Base-by-base conservation (phyloP, 306 rosid genomes). In the Hylodesmum podocarpum region DNA sequence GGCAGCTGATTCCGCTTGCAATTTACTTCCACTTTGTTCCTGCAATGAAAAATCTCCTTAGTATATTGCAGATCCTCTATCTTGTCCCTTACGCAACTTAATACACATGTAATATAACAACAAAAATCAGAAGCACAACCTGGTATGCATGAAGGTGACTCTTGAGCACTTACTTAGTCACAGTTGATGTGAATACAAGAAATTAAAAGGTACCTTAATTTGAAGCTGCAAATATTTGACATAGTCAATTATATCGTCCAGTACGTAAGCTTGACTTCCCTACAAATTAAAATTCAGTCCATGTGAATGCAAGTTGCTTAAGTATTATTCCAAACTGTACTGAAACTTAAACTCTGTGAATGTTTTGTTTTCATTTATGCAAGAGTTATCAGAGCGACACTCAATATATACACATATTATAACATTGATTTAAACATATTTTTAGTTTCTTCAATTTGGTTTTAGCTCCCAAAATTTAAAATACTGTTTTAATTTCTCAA, bases 221-320 rank as follows among this genome's bases (percentile, higher is more conserved):
- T 86, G 97, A 78, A 88, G 90, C 85, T 91, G 92, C 86, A 94
- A 81, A 80, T 84, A 79, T 85, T 94, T 91, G 80, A 94, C 70
- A 80, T 94, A 82, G 88, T 94, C 98, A 70, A 94, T 94, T 76
- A 87, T 78, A 58, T 88, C 96, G 69, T 91, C 98, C 75, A 91
- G 58, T 68, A 79, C 70, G 66, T 86, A 84, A 21, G 86, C 88
- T 76, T 90, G 91, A 81, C 86, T 73, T 75, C 88, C 98, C 98
- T 94, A 64, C 80, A 74, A 29, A 77, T n/a, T 62, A 70, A 76
- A 85, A 39, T 36, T 31, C 46, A 68, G 67, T 29, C 34, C 61
- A 43, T 39, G 29, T 49, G 47, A 19, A 64, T 21, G 31, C 3
- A 13, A 73, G 62, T 41, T 28, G 12, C 39, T 29, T 13, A 64